Conservation (phyloP, 768 basidiomycete species). For the Kwoniella shandongensis region DNA sequence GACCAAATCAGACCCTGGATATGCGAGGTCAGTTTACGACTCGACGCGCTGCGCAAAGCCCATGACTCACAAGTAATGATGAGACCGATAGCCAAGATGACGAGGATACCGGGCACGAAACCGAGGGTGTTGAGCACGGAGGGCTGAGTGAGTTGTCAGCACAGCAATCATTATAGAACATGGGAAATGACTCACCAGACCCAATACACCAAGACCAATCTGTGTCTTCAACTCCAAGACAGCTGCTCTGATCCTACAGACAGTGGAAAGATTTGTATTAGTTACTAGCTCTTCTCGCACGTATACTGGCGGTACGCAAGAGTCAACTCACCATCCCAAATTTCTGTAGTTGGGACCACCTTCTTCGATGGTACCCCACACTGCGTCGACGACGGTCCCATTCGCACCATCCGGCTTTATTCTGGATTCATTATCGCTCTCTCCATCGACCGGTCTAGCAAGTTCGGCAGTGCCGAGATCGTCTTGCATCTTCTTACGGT, state of each 20-base stretch:
- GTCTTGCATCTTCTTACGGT: conserved; percentile 2
- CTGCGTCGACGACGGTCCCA: conserved; percentile 28
- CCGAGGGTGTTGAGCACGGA: conserved; percentile 24
- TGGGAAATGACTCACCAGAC: conserved; percentile 18
- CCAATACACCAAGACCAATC: conserved; percentile 38
- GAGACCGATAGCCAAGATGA: conserved; percentile 28
- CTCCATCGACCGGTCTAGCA: conserved; percentile 12
- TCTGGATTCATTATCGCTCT: not conserved
- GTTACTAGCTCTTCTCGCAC: too few species aligned
- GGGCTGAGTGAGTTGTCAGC: conserved; percentile 10
- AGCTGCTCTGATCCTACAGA: conserved; percentile 30
- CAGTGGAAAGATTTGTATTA: too few species aligned
- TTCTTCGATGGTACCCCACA: conserved; percentile 31
- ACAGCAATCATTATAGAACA: not conserved
- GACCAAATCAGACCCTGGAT: conserved; percentile 39
- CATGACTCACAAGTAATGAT: conserved; percentile 38
- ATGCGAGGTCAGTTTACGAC: too few species aligned
- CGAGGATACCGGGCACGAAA: conserved; percentile 21
- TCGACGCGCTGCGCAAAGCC: too few species aligned
- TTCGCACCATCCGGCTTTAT: conserved; percentile 1
- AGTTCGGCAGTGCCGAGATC: conserved; percentile 7
- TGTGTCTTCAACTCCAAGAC: conserved; percentile 35
- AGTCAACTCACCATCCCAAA: conserved; percentile 24
- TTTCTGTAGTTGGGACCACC: conserved; percentile 31
- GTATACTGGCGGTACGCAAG: not conserved